Evolutionary conservation across 2,329 filamentous ascomycete genomes (phyloP).

Genomic region (Emergomyces pasteurianus): DNA sequence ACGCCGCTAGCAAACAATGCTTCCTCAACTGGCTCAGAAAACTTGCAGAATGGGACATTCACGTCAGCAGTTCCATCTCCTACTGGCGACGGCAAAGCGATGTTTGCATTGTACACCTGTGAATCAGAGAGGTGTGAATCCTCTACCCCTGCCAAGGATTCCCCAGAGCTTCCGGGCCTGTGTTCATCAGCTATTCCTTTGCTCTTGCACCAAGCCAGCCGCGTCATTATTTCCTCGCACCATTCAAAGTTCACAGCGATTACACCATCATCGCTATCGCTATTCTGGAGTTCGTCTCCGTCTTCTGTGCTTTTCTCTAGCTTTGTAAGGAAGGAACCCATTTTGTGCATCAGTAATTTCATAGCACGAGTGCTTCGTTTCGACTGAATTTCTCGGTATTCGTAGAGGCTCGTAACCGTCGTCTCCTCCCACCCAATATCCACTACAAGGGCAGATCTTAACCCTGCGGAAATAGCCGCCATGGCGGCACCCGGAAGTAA

Average conservation of each 20-base stretch:
- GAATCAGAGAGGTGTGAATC: conserved; percentile 19
- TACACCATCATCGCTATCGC: conserved; percentile 22
- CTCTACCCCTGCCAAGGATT: background rate
- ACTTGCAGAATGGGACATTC: conserved; percentile 53
- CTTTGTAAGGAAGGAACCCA: conserved; percentile 38
- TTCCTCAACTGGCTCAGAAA: conserved; percentile 64
- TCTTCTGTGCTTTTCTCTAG: conserved; percentile 12
- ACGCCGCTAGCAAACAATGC: conserved; percentile 54
- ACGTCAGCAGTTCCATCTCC: conserved; percentile 34
- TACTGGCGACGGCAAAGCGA: conserved; percentile 35
- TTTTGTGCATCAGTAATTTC: conserved; percentile 56
- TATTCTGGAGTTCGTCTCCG: background rate
- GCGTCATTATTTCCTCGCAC: conserved; percentile 65
- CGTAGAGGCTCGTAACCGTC: conserved; percentile 72
- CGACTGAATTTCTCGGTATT: conserved; percentile 70
- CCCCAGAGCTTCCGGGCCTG: background rate
- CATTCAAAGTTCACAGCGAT: conserved; percentile 56
- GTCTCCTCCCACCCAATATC: conserved; percentile 93
- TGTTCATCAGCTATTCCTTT: conserved; percentile 1
- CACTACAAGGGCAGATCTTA: conserved; percentile 74
- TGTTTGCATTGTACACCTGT: conserved; percentile 27
- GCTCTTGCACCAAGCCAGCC: conserved; percentile 63
- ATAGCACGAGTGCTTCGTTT: conserved; percentile 62
- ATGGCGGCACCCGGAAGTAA: conserved; percentile 68
- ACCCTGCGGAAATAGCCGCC: conserved; percentile 62